Evolutionary conservation across 2,329 filamentous ascomycete species (phyloP).

Genomic region (Pseudogymnoascus pannorum): DNA sequence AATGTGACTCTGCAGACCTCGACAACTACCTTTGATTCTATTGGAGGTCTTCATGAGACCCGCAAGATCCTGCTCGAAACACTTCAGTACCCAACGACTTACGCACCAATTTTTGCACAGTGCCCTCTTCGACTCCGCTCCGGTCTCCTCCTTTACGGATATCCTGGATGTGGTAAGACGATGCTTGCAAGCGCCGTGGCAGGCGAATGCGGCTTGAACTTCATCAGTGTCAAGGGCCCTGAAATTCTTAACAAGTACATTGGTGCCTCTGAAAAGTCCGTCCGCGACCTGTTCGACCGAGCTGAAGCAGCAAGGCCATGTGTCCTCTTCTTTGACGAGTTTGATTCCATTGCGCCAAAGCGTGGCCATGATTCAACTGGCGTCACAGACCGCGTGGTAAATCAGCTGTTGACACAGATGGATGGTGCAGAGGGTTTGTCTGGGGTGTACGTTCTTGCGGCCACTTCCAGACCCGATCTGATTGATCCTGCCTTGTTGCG

Average conservation of each 20-base stretch:
- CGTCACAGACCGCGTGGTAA: slow-evolving; percentile 97
- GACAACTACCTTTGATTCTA: slow-evolving; percentile 84
- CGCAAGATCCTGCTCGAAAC: slow-evolving; percentile 90
- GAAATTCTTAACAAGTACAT: slow-evolving; percentile 99
- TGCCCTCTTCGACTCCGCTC: slow-evolving; percentile 92
- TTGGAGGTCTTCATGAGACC: slow-evolving; percentile 81
- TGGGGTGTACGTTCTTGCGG: slow-evolving; percentile 93
- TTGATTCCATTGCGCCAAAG: slow-evolving; percentile 95
- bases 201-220: slow-evolving; percentile 94
- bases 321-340: slow-evolving; percentile 97
- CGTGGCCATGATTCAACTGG: slow-evolving; percentile 94
- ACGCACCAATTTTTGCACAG: slow-evolving; percentile 93
- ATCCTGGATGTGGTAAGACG: slow-evolving; percentile 93
- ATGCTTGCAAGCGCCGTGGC: slow-evolving; percentile 94
- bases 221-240: slow-evolving; percentile 95
- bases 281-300: slow-evolving; percentile 89
- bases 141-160: slow-evolving; percentile 87
- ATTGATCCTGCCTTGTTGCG: slow-evolving; percentile 91
- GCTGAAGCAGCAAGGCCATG: slow-evolving; percentile 87
- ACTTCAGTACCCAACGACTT: slow-evolving; percentile 92
- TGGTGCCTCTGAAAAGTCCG: slow-evolving; percentile 91
- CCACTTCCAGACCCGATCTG: slow-evolving; percentile 85
- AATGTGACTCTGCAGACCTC: slow-evolving; percentile 92
- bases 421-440: slow-evolving; percentile 92
- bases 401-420: slow-evolving; percentile 97